These are phyloP conservation scores for Trichoderma pleuroti DNA, from an alignment of 2,329 filamentous ascomycete genomes.

Conservation along the genomic window DNA sequence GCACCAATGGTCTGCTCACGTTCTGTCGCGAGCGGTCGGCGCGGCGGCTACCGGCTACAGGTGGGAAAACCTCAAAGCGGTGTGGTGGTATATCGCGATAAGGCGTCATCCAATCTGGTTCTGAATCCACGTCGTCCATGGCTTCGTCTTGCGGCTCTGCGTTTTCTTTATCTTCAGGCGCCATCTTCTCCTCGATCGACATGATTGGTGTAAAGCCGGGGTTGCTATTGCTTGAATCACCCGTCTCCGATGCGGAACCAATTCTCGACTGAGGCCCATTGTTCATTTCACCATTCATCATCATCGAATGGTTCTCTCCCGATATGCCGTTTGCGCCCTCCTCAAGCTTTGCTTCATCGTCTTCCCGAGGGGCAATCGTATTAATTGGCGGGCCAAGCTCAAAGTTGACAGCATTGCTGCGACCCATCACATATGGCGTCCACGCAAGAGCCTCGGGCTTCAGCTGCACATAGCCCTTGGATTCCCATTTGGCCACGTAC, in stretches of 20 bases:
- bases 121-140: constrained; percentile 29
- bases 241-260: background rate
- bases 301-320: constrained; percentile 20
- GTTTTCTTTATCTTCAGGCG: constrained; percentile 34
- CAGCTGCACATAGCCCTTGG: constrained; percentile 81
- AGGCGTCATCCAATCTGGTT: constrained; percentile 43
- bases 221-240: constrained; percentile 5
- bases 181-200: constrained; percentile 32
- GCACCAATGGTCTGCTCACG: constrained; percentile 36
- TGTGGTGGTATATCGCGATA: constrained; percentile 62
- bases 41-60: constrained; percentile 50
- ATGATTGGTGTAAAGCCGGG: constrained; percentile 24
- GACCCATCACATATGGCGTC: constrained; percentile 97
- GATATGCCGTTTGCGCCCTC: constrained; percentile 28
- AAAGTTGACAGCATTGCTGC: constrained; percentile 75
- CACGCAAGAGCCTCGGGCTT: constrained; percentile 79
- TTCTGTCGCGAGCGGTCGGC: constrained; percentile 44
- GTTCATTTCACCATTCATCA: constrained; percentile 26
- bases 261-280: constrained; percentile 15
- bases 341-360: constrained; percentile 52
- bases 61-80: constrained; percentile 76
- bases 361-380: constrained; percentile 82
- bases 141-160: constrained; percentile 25
- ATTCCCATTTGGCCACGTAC: constrained; percentile 85
- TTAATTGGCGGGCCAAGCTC: constrained; percentile 78